These are phyloP conservation scores for Penicillium fimorum DNA, from an alignment of 495 filamentous ascomycete genomes.

Conservation along the genomic window DNA sequence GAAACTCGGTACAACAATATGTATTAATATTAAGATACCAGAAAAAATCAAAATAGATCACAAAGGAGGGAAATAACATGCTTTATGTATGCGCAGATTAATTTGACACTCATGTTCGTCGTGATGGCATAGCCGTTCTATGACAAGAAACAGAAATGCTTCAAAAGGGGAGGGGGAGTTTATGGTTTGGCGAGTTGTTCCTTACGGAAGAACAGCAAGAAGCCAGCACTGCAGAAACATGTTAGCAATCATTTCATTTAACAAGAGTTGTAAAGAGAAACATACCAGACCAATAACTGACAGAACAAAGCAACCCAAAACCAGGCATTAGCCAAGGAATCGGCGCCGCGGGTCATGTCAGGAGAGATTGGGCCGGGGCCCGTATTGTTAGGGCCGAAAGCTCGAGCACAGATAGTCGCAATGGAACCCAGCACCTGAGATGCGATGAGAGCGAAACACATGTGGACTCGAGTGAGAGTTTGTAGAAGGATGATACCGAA, in stretches of 20 bases:
- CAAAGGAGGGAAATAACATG: not conserved
- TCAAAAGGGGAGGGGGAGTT: not conserved
- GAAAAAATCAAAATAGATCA: not conserved
- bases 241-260: constrained; percentile 10
- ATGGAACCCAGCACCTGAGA: constrained; percentile 52
- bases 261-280: not conserved
- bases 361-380: constrained; percentile 47
- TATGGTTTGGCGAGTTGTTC: constrained; percentile 65
- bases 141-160: not conserved
- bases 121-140: not conserved
- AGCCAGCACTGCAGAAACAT: constrained; percentile 47
- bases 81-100: constrained; percentile 9
- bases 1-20: not conserved
- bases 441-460: constrained; percentile 50
- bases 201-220: constrained; percentile 68
- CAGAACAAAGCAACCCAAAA: constrained; percentile 65
- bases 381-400: constrained; percentile 44
- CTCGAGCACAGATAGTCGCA: constrained; percentile 48
- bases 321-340: constrained; percentile 53
- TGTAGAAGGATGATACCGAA: constrained; percentile 52
- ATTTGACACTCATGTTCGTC: constrained; percentile 4
- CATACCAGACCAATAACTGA: constrained; percentile 60
- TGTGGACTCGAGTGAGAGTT: constrained; percentile 48
- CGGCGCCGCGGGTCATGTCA: constrained; percentile 37
- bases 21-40: constrained; percentile 2